phyloP scores from a whole-genome alignment of 208 protist species.

The Porcisia hertigi region DNA sequence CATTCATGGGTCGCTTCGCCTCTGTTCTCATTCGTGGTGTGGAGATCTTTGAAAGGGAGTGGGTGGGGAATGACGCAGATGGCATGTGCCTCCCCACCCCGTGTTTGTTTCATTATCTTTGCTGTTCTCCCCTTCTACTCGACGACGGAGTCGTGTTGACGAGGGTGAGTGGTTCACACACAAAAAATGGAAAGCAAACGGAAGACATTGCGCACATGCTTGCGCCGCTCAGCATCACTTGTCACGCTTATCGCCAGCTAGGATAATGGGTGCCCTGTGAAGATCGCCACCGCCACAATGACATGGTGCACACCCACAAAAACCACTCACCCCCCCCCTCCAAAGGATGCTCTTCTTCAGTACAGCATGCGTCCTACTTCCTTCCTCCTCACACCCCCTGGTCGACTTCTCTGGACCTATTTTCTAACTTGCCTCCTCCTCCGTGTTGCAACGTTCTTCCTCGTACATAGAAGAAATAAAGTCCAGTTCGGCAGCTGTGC shows the following conservation, averaged over 20 bases:
- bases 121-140: neutral
- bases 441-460: neutral
- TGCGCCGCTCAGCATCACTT: neutral
- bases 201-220: neutral
- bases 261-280: neutral
- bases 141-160: neutral
- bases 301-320: neutral
- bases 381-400: neutral
- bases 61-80: neutral
- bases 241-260: neutral
- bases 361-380: neutral
- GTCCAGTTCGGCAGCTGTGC: neutral
- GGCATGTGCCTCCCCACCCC: neutral
- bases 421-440: neutral
- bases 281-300: neutral
- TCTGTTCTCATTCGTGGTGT: neutral
- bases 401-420: neutral
- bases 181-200: neutral
- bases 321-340: neutral
- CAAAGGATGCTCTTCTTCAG: neutral
- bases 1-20: neutral
- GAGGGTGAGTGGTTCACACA: neutral
- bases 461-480: neutral
- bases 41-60: neutral
- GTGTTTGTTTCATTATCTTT: neutral